A percentile compares a stretch with the other conserved stretches of the same genome.
Evolutionary conservation across 768 basidiomycete species (phyloP).

Genomic region (Trametes villosa): DNA sequence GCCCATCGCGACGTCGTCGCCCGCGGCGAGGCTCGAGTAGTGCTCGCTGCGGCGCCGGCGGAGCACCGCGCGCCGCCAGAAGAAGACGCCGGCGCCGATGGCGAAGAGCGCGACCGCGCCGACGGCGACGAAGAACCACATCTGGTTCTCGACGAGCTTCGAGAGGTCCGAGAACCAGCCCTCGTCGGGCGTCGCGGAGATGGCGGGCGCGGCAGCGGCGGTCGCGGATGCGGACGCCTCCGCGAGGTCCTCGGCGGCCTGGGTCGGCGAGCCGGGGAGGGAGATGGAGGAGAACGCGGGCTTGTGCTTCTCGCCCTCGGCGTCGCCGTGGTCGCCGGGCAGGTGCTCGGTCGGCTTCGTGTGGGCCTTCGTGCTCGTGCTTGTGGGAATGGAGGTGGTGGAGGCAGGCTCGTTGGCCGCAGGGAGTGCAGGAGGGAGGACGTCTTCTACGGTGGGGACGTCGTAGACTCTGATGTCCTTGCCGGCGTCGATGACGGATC

Average conservation of each 20-base stretch:
- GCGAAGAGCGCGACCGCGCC: slow-evolving; percentile 80
- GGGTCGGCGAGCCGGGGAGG: slow-evolving; percentile 20
- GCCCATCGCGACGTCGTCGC: slow-evolving; percentile 80
- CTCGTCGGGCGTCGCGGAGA: slow-evolving; percentile 69
- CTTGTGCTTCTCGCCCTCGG: slow-evolving; percentile 78
- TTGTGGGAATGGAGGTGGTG: slow-evolving; percentile 41
- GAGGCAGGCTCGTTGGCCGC: slow-evolving; percentile 41
- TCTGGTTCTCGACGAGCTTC: slow-evolving; percentile 71
- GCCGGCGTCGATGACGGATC: slow-evolving; percentile 75
- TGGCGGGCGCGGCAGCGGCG: slow-evolving; percentile 20
- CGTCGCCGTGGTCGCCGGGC: slow-evolving; percentile 82
- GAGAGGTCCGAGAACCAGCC: slow-evolving; percentile 86
- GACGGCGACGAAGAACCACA: slow-evolving; percentile 91
- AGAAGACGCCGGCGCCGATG: slow-evolving; percentile 69
- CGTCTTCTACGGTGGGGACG: slow-evolving; percentile 55
- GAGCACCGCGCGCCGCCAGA: slow-evolving; percentile 68
- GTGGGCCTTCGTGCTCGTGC: slow-evolving; percentile 57
- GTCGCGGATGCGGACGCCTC: slow-evolving; percentile 15
- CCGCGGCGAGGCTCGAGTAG: slow-evolving; percentile 64
- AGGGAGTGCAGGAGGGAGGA: slow-evolving; percentile 47
- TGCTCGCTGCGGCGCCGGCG: slow-evolving; percentile 38
- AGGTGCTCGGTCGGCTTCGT: slow-evolving; percentile 87
- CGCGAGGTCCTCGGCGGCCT: slow-evolving; percentile 29
- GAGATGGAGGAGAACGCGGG: slow-evolving; percentile 60
- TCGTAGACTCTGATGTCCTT: slow-evolving; percentile 61